Percentiles rank a stretch among this genome's conserved stretches.
Evolutionary conservation across 2,329 filamentous ascomycete species (phyloP).

Genomic region (Esteya vermicola): DNA sequence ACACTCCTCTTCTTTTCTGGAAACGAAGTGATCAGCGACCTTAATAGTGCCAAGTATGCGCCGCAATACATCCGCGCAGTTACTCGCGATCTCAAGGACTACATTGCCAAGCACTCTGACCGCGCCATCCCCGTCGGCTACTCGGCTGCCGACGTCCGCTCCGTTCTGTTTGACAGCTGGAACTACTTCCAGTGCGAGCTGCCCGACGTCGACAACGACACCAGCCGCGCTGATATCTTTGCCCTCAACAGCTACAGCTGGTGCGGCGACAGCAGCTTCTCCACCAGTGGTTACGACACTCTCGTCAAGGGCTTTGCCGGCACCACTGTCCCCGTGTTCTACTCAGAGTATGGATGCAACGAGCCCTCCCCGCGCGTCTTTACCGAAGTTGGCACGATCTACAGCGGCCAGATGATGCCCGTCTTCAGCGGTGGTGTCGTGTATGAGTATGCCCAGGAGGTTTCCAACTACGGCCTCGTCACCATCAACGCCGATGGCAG

Average conservation of each 20-base stretch:
- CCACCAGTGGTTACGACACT: slow-evolving; percentile 37
- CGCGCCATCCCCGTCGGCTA: slow-evolving; percentile 65
- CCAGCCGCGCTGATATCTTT: slow-evolving; percentile 59
- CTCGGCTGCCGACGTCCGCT: slow-evolving; percentile 65
- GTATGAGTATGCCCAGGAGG: slow-evolving; percentile 67
- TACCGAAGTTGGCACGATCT: slow-evolving; percentile 61
- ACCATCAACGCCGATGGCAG: slow-evolving; percentile 42
- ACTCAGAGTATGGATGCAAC: slow-evolving; percentile 74
- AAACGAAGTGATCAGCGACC: slow-evolving; percentile 63
- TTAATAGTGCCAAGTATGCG: slow-evolving; percentile 40
- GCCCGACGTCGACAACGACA: slow-evolving; percentile 36
- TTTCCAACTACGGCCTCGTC: slow-evolving; percentile 52
- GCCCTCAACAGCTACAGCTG: slow-evolving; percentile 64
- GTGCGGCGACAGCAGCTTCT: slow-evolving; percentile 41
- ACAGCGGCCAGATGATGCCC: slow-evolving; percentile 52
- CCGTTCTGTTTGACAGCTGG: slow-evolving; percentile 59
- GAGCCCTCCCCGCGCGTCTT: slow-evolving; percentile 55
- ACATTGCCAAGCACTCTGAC: slow-evolving; percentile 56
- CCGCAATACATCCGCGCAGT: slow-evolving; percentile 63
- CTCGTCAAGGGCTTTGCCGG: slow-evolving; percentile 50
- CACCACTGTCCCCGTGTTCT: slow-evolving; percentile 62
- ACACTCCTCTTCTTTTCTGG: slow-evolving; percentile 62
- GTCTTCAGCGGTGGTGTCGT: slow-evolving; percentile 64
- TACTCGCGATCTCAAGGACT: slow-evolving; percentile 68
- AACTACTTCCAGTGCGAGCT: slow-evolving; percentile 59